Evolutionary conservation across 169 alveolate genomes (phyloP).

Genomic region (Neospora caninum): DNA sequence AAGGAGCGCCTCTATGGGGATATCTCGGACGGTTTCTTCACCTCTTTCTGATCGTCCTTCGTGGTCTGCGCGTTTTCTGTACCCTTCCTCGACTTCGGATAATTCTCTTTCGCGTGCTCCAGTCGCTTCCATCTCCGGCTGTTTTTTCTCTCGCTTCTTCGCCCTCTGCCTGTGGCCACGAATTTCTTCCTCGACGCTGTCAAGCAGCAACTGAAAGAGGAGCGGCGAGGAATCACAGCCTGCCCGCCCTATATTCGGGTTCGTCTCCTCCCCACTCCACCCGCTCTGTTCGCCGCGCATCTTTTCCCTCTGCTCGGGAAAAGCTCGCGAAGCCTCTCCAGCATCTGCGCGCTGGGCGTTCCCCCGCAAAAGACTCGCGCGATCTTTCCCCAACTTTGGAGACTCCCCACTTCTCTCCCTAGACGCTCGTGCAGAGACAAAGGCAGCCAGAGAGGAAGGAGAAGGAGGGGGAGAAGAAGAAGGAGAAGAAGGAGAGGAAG

Average conservation of each 20-base stretch:
- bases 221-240: constrained; percentile 25
- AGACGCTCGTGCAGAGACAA: neutral
- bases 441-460: neutral
- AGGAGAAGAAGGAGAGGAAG: neutral
- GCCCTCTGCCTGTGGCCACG: neutral
- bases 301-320: neutral
- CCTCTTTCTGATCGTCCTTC: neutral
- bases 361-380: neutral
- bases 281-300: neutral
- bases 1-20: neutral
- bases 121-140: neutral
- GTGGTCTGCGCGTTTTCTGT: neutral
- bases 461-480: neutral
- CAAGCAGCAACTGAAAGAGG: neutral
- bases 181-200: neutral
- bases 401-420: neutral
- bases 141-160: no score
- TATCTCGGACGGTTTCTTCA: neutral
- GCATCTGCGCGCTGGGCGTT: neutral
- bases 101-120: neutral
- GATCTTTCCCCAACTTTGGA: neutral
- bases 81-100: neutral
- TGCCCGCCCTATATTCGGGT: neutral
- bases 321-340: no score
- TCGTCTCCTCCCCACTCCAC: constrained; percentile 3